Conservation (phyloP, 129 eudicot species). For the Chrysanthemum makinoi region DNA sequence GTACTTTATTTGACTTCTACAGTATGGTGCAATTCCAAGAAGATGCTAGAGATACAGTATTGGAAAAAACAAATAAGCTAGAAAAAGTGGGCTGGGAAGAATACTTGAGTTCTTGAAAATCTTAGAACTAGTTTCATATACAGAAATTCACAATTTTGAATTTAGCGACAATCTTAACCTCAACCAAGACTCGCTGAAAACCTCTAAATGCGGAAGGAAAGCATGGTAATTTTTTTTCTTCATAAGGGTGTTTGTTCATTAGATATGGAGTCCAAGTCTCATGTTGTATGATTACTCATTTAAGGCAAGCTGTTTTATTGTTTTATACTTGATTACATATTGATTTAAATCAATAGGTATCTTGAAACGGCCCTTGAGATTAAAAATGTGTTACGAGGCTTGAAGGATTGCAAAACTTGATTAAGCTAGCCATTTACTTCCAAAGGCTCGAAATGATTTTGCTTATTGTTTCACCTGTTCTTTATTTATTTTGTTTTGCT, state of each 20-base stretch:
- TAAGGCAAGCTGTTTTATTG: too few relatives aligned
- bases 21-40: conserved; percentile 89
- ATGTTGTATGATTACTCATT: conserved; percentile 8
- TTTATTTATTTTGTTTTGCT: not conserved
- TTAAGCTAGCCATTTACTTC: too few relatives aligned
- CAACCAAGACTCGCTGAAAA: not conserved
- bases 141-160: conserved; percentile 15
- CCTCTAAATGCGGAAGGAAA: not conserved
- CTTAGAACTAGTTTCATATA: not conserved
- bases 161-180: not conserved
- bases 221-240: not conserved
- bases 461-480: not conserved
- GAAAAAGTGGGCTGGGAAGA: conserved; percentile 84
- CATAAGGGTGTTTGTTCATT: conserved; percentile 10
- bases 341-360: not conserved
- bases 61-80: conserved; percentile 72
- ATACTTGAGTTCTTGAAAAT: conserved; percentile 50
- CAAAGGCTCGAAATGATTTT: not conserved
- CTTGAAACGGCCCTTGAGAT: not conserved
- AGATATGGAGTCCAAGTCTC: conserved; percentile 1
- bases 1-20: conserved; percentile 10
- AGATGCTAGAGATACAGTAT: conserved; percentile 63
- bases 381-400: not conserved
- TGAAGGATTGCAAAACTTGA: not conserved
- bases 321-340: not conserved